Conservation (phyloP, 2,329 filamentous ascomycete species). For the Sclerotinia glacialis region DNA sequence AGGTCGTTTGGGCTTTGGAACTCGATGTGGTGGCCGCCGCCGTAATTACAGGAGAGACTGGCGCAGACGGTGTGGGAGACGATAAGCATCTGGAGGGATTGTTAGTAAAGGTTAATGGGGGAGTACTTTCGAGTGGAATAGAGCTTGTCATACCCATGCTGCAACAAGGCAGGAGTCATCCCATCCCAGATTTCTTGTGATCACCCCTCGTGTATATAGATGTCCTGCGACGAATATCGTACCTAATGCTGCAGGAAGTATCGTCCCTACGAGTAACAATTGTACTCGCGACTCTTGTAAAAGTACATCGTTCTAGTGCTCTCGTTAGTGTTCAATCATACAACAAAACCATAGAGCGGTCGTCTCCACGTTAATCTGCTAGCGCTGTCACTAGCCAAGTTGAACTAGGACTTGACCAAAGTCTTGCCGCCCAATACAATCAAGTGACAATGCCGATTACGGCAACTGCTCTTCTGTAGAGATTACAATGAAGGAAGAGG, state of each 20-base stretch:
- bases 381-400: no score
- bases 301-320: not conserved
- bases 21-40: slow-evolving; percentile 1
- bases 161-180: not conserved
- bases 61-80: not conserved
- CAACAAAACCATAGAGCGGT: not conserved
- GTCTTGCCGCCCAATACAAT: not conserved
- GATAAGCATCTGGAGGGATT: not conserved
- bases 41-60: not conserved
- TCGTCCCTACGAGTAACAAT: not conserved
- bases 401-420: not conserved
- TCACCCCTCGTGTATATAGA: slow-evolving; percentile 8
- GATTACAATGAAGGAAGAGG: not conserved
- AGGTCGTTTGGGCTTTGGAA: not conserved
- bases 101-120: not conserved
- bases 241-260: not conserved
- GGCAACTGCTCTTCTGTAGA: not conserved
- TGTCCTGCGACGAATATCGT: not conserved
- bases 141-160: not conserved
- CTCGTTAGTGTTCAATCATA: not conserved
- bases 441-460: not conserved
- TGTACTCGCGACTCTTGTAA: slow-evolving; percentile 5
- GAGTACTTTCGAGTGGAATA: not conserved
- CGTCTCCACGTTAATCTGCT: not conserved
- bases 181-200: slow-evolving; percentile 9